Percentiles rank a stretch among this genome's conserved stretches.
These are phyloP conservation scores for Papiliotrema fonsecae DNA, from an alignment of 1,284 basidiomycete genomes.

Conservation along the genomic window DNA sequence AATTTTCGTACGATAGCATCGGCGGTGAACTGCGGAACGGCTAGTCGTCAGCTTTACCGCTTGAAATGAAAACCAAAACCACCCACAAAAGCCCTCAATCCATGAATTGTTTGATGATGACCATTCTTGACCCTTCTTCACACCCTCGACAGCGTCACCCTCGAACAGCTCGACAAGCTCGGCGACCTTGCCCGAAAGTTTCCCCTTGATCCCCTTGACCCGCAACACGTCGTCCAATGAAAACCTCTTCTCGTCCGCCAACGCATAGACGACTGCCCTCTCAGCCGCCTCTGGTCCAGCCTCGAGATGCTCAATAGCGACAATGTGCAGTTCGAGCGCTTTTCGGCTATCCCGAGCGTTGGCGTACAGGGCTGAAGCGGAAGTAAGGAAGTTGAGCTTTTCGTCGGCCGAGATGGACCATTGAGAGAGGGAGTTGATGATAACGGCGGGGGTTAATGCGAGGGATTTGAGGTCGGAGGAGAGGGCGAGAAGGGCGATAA, in stretches of 20 bases:
- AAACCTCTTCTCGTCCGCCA: conserved; percentile 66
- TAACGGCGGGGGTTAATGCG: conserved; percentile 58
- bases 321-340: conserved; percentile 48
- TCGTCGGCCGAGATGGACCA: conserved; percentile 67
- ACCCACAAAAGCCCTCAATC: conserved; percentile 61
- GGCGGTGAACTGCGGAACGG: conserved; percentile 32
- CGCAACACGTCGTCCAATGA: conserved; percentile 73
- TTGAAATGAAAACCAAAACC: not conserved
- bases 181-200: conserved; percentile 26
- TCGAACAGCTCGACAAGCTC: conserved; percentile 42
- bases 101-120: conserved; percentile 53
- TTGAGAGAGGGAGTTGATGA: conserved; percentile 70
- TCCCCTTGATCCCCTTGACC: conserved; percentile 33
- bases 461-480: conserved; percentile 64
- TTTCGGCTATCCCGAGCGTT: conserved; percentile 53
- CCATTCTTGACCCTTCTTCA: conserved; percentile 67
- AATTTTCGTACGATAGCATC: conserved; percentile 71
- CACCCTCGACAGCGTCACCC: conserved; percentile 66
- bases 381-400: conserved; percentile 65
- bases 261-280: conserved; percentile 52
- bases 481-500: conserved; percentile 59
- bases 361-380: conserved; percentile 61
- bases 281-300: conserved; percentile 35
- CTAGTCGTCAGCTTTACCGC: conserved; percentile 6
- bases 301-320: conserved; percentile 60